These are phyloP conservation scores for Saccharum hybrid DNA, from an alignment of 202 grass and related monocot genomes.

Conservation along the genomic window DNA sequence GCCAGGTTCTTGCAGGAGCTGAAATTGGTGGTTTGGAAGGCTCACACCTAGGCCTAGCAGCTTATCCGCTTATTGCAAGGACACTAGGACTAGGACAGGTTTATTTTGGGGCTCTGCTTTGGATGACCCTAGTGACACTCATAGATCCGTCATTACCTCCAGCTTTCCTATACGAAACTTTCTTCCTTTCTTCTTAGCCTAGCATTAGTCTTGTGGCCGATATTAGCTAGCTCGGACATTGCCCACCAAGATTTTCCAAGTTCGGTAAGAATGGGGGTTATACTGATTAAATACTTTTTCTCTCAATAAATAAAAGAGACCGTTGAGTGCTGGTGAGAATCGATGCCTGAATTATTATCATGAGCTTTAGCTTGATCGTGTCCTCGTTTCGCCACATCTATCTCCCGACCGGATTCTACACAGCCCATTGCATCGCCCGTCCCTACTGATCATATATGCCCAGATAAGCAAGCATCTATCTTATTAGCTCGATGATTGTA, in stretches of 20 bases:
- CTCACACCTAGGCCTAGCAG: constrained; percentile 35
- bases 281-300: not conserved
- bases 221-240: not conserved
- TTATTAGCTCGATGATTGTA: constrained; percentile 11
- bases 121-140: constrained; percentile 32
- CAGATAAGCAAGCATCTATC: constrained; percentile 1
- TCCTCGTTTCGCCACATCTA: constrained; percentile 9
- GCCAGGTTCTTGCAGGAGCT: not conserved
- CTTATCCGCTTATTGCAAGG: constrained; percentile 4
- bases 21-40: not conserved
- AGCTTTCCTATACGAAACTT: not conserved
- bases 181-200: not conserved
- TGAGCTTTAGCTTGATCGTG: not conserved
- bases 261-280: constrained; percentile 25
- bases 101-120: not conserved
- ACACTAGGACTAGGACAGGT: constrained; percentile 20
- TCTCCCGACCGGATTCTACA: constrained; percentile 42
- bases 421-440: not conserved
- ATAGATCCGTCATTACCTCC: constrained; percentile 9
- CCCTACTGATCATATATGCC: constrained; percentile 44
- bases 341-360: not conserved
- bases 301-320: not conserved
- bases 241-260: not conserved
- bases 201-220: not conserved
- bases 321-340: constrained; percentile 32